A percentile compares a stretch with the other conserved stretches of the same genome.
phyloP scores from a whole-genome alignment of 805 yeast genomes.

The Lipomyces kockii region DNA sequence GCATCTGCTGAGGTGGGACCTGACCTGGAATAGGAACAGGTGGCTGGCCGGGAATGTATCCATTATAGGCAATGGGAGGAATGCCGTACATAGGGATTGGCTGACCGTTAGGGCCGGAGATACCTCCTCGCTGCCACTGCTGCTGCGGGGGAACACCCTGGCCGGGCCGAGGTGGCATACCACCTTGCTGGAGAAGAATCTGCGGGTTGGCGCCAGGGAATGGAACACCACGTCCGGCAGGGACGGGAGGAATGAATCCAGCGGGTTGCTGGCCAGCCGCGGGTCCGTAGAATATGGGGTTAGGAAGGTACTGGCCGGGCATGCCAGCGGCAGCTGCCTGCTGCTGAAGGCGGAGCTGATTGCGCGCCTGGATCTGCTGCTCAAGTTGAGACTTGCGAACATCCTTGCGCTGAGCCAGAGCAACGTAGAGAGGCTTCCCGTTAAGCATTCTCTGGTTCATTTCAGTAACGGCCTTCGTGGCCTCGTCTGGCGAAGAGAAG shows the following conservation, averaged over 20 bases:
- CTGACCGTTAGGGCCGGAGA: conserved; percentile 81
- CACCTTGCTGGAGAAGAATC: conserved; percentile 45
- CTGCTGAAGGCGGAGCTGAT: conserved; percentile 97
- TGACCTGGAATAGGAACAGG: conserved; percentile 50
- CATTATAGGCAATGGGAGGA: conserved; percentile 73
- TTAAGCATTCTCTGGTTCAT: conserved; percentile 96
- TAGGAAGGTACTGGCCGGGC: conserved; percentile 79
- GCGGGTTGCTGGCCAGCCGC: conserved; percentile 62
- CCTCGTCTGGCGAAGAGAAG: conserved; percentile 97
- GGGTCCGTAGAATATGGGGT: conserved; percentile 76
- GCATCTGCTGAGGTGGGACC: conserved; percentile 47
- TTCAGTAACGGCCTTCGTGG: conserved; percentile 96
- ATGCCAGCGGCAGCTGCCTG: conserved; percentile 79
- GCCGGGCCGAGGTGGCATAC: conserved; percentile 44
- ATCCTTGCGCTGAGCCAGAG: conserved; percentile 98
- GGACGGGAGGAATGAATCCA: conserved; percentile 75
- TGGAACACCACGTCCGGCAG: conserved; percentile 68
- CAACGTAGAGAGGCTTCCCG: conserved; percentile 97
- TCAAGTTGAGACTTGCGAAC: conserved; percentile 95
- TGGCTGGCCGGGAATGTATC: conserved; percentile 48
- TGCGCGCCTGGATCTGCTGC: conserved; percentile 97
- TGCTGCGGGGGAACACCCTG: conserved; percentile 46
- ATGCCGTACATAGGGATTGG: conserved; percentile 82
- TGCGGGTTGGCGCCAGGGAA: conserved; percentile 48
- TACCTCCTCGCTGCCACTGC: conserved; percentile 59